Evolutionary conservation across 2,329 filamentous ascomycete species (phyloP).

Genomic region (Cercospora canescens): DNA sequence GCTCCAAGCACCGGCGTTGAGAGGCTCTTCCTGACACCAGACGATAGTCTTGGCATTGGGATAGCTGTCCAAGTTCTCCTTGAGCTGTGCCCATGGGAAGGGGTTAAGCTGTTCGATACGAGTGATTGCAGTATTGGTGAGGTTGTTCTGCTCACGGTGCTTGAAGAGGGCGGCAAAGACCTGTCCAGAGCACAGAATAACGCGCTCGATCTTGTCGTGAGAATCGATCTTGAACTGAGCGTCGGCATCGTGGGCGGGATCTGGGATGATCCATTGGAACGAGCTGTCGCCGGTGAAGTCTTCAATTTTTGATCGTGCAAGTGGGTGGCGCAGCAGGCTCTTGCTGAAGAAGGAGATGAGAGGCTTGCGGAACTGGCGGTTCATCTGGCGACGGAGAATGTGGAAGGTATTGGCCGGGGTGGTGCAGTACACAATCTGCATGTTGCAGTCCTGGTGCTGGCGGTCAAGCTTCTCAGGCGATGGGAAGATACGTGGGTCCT

Average conservation of each 20-base stretch:
- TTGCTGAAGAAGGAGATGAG: slow-evolving; percentile 99
- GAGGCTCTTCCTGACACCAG: slow-evolving; percentile 95
- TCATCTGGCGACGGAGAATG: slow-evolving; percentile 93
- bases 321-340: slow-evolving; percentile 87
- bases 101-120: slow-evolving; percentile 97
- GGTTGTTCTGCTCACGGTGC: slow-evolving; percentile 80
- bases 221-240: slow-evolving; percentile 63
- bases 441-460: slow-evolving; percentile 99
- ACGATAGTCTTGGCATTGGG: slow-evolving; percentile 97
- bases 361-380: slow-evolving; percentile 98
- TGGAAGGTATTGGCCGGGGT: slow-evolving; percentile 95
- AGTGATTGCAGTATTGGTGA: slow-evolving; percentile 90
- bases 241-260: slow-evolving; percentile 77
- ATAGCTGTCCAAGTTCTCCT: slow-evolving; percentile 95
- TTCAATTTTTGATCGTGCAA: slow-evolving; percentile 85
- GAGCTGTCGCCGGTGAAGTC: slow-evolving; percentile 89
- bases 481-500: slow-evolving; percentile 93
- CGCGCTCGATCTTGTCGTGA: slow-evolving; percentile 85
- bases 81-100: slow-evolving; percentile 96
- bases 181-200: slow-evolving; percentile 92
- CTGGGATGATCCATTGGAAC: slow-evolving; percentile 95
- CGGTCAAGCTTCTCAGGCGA: slow-evolving; percentile 84
- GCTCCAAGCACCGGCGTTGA: slow-evolving; percentile 96
- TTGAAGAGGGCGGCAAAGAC: slow-evolving; percentile 90
- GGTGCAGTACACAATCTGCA: slow-evolving; percentile 98